phyloP scores from a whole-genome alignment of 2,329 filamentous ascomycete species.

The Colletotrichum sp. region DNA sequence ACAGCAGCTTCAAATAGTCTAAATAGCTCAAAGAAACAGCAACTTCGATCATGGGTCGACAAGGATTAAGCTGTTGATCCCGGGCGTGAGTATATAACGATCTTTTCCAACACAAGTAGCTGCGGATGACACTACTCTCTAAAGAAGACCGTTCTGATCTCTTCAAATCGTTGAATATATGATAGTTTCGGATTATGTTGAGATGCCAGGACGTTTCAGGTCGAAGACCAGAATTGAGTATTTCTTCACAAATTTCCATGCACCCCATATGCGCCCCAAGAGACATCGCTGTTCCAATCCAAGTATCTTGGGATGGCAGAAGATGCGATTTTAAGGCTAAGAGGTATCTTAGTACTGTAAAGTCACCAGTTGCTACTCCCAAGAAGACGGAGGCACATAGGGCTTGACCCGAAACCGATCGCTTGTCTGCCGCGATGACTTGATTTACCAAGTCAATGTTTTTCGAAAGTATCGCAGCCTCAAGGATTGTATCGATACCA shows the following conservation, averaged over 20 bases:
- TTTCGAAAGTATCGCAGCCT: not conserved
- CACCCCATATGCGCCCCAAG: not conserved
- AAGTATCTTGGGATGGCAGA: accelerated
- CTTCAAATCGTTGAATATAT: too few species aligned
- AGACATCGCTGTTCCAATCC: not conserved
- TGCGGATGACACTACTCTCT: too few species aligned
- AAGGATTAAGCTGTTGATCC: too few species aligned
- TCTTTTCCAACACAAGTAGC: not conserved
- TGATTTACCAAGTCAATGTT: accelerated
- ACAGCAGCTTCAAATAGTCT: not conserved
- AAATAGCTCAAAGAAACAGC: not conserved
- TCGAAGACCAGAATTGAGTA: not conserved
- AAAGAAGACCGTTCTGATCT: too few species aligned
- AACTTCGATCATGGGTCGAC: not conserved
- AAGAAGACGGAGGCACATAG: accelerated
- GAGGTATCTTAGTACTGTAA: accelerated
- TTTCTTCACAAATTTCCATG: not conserved
- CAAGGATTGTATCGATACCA: accelerated
- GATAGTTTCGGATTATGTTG: too few species aligned
- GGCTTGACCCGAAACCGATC: accelerated
- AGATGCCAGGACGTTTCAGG: too few species aligned
- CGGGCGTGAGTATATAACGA: not conserved
- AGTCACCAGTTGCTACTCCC: accelerated
- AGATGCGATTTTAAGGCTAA: accelerated
- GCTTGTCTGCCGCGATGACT: accelerated